Evolutionary conservation across 1,284 basidiomycete genomes (phyloP).

Genomic region (Melampsora larici-populina): DNA sequence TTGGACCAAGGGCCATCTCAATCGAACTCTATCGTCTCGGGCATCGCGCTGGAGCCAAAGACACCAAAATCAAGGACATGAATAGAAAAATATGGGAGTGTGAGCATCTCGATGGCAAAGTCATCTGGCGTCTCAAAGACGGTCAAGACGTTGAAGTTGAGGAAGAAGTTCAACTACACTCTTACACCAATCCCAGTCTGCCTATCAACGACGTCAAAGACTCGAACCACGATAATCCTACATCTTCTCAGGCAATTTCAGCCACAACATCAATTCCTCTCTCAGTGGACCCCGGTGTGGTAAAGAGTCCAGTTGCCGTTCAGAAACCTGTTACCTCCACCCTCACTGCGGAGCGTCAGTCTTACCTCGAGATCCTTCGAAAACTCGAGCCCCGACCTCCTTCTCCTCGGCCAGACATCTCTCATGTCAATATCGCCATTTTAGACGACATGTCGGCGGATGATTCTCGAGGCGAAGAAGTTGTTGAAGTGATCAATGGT

Average conservation of each 20-base stretch:
- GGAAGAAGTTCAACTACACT: slow-evolving; percentile 10
- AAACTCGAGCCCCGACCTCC: background rate
- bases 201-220: background rate
- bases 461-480: background rate
- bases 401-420: background rate
- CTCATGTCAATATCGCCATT: background rate
- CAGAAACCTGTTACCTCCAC: background rate
- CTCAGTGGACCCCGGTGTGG: too few species aligned
- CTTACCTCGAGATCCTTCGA: background rate
- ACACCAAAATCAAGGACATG: slow-evolving; percentile 24
- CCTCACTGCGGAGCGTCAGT: slow-evolving; percentile 1
- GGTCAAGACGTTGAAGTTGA: slow-evolving; percentile 10
- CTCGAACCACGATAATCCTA: too few species aligned
- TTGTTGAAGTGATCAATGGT: background rate
- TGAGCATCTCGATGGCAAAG: slow-evolving; percentile 16
- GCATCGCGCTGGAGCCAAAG: slow-evolving; percentile 32
- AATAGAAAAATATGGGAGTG: slow-evolving; percentile 36
- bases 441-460: background rate
- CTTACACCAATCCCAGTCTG: background rate
- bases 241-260: too few species aligned
- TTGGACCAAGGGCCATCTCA: slow-evolving; percentile 41
- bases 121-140: slow-evolving; percentile 27
- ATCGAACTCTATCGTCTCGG: slow-evolving; percentile 39
- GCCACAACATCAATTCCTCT: too few species aligned
- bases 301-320: background rate